Evolutionary conservation across 2,329 filamentous ascomycete genomes (phyloP).

Genomic region (Aspergillus ustus): DNA sequence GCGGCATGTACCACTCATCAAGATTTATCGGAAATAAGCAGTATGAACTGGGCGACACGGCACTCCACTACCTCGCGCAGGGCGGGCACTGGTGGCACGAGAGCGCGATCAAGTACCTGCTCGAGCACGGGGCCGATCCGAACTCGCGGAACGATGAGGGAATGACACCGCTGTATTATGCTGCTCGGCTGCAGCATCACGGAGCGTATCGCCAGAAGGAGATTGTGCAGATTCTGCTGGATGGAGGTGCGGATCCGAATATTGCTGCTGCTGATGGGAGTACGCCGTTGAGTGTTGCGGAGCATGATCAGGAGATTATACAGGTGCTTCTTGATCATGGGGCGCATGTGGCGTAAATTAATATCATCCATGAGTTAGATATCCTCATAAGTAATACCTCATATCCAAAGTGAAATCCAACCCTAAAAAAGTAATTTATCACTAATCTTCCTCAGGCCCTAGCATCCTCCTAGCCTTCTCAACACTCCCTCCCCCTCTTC

Average conservation of each 20-base stretch:
- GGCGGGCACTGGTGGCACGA: constrained; percentile 28
- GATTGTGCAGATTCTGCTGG: constrained; percentile 20
- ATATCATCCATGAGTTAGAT: neutral
- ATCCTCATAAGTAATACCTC: neutral
- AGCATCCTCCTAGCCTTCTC: constrained; percentile 9
- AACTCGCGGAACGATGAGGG: constrained; percentile 19
- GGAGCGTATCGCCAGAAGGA: constrained; percentile 20
- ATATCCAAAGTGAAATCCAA: no score
- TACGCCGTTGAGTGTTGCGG: neutral
- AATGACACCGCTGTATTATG: constrained; percentile 19
- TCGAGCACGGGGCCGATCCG: constrained; percentile 24
- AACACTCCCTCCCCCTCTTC: constrained; percentile 15
- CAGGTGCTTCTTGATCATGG: neutral
- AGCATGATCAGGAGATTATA: neutral
- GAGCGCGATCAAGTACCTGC: constrained; percentile 20
- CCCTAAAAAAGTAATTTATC: neutral
- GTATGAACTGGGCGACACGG: constrained; percentile 24
- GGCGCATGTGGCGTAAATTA: neutral
- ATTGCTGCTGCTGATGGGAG: constrained; percentile 5
- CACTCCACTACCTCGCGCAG: constrained; percentile 24
- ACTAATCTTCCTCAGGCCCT: constrained; percentile 14
- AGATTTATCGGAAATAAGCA: constrained; percentile 3
- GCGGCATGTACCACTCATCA: constrained; percentile 15
- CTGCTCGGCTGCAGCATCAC: constrained; percentile 8
- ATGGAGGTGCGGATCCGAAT: constrained; percentile 25